A percentile compares a stretch with the other conserved stretches of the same genome.
Conservation (phyloP, 2,329 filamentous ascomycete genomes). For the Neofusicoccum cordaticola region DNA sequence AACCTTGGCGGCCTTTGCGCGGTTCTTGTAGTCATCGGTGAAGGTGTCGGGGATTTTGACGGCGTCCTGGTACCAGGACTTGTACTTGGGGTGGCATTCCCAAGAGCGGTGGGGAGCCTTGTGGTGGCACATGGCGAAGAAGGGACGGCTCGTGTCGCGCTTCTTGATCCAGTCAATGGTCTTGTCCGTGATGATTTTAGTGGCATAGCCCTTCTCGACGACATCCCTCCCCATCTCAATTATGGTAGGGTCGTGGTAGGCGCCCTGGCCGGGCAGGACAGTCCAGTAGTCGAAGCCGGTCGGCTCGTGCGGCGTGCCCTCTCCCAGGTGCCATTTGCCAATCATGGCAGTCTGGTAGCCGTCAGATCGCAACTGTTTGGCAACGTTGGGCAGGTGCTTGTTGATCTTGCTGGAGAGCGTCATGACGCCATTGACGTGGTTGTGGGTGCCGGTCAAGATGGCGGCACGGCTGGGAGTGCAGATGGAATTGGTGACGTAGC, state of each 20-base stretch:
- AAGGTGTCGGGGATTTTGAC: slow-evolving; percentile 52
- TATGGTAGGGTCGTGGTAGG: slow-evolving; percentile 52
- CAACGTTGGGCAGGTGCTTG: slow-evolving; percentile 51
- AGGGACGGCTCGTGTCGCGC: slow-evolving; percentile 38
- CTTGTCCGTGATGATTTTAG: slow-evolving; percentile 54
- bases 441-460: slow-evolving; percentile 52
- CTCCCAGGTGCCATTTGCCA: slow-evolving; percentile 55
- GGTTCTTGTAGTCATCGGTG: slow-evolving; percentile 54
- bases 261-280: slow-evolving; percentile 52
- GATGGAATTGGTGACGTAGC: slow-evolving; percentile 55
- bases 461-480: slow-evolving; percentile 53
- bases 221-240: slow-evolving; percentile 40
- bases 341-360: slow-evolving; percentile 54
- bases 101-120: slow-evolving; percentile 55
- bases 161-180: slow-evolving; percentile 43
- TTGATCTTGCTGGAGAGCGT: slow-evolving; percentile 52
- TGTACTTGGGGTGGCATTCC: slow-evolving; percentile 52
- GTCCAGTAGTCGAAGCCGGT: slow-evolving; percentile 54
- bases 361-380: slow-evolving; percentile 48
- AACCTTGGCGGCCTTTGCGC: slow-evolving; percentile 48
- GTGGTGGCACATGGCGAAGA: slow-evolving; percentile 58
- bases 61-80: slow-evolving; percentile 47
- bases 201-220: slow-evolving; percentile 46
- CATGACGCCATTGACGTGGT: slow-evolving; percentile 54
- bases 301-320: slow-evolving; percentile 47